Conservation (phyloP, 106 monocot species). For the Posidonia australis region DNA sequence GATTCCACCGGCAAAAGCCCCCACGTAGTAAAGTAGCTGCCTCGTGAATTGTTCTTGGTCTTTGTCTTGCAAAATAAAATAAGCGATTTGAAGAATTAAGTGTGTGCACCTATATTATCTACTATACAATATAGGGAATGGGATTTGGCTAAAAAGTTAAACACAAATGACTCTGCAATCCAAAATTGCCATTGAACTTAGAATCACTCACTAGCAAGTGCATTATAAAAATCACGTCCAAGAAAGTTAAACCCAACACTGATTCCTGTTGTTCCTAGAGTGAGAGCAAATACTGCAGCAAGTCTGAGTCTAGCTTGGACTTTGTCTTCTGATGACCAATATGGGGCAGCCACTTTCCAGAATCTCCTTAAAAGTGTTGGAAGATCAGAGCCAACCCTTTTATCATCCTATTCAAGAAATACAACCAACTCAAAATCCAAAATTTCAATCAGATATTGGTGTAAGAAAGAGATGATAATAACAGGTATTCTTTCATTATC, state of each 20-base stretch:
- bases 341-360: conserved; percentile 92
- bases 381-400: conserved; percentile 46
- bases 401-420: conserved; percentile 29
- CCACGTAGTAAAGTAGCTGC: conserved; percentile 86
- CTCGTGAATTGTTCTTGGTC: conserved; percentile 81
- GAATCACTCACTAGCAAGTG: conserved; percentile 80
- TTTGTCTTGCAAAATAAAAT: conserved; percentile 55
- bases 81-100: not conserved
- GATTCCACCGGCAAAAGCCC: conserved; percentile 93
- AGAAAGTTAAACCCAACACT: conserved; percentile 29
- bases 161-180: not conserved
- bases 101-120: not conserved
- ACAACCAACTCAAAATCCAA: not conserved
- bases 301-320: conserved; percentile 28
- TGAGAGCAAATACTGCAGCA: conserved; percentile 84
- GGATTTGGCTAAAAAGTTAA: not conserved
- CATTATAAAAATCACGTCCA: conserved; percentile 75
- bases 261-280: conserved; percentile 59
- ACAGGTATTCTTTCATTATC: too few species aligned
- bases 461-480: too few species aligned
- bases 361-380: conserved; percentile 66
- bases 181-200: not conserved
- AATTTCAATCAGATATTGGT: not conserved
- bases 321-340: conserved; percentile 97
- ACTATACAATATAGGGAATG: too few species aligned